These are phyloP conservation scores for Fusarium kyushuense DNA, from an alignment of 2,329 filamentous ascomycete species.

Conservation along the genomic window DNA sequence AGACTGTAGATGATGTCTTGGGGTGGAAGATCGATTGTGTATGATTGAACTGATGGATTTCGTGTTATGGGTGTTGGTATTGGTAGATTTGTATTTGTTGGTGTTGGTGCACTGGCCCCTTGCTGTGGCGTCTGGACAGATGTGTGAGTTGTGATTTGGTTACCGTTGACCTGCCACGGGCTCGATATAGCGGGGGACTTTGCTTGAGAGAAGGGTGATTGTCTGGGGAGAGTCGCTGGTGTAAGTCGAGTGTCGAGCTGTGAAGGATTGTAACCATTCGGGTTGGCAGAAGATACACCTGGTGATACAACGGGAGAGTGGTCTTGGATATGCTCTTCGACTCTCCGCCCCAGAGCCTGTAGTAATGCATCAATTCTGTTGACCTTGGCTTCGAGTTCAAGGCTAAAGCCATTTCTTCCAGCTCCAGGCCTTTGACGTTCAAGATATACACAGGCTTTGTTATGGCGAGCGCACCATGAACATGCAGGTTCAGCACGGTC, in stretches of 20 bases:
- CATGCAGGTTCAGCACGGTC: constrained; percentile 71
- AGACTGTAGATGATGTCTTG: constrained; percentile 71
- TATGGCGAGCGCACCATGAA: constrained; percentile 77
- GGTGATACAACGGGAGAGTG: constrained; percentile 39
- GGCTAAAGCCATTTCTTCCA: constrained; percentile 70
- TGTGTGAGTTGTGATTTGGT: constrained; percentile 41
- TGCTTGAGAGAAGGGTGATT: constrained; percentile 45
- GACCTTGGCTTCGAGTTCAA: constrained; percentile 69
- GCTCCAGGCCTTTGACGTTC: constrained; percentile 78
- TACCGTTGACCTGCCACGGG: constrained; percentile 49
- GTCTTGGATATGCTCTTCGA: constrained; percentile 58
- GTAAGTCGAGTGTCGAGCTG: constrained; percentile 48
- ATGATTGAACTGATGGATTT: constrained; percentile 50
- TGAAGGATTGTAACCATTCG: constrained; percentile 51
- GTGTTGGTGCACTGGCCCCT: constrained; percentile 1
- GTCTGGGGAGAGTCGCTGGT: constrained; percentile 35
- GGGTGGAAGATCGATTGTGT: constrained; percentile 65
- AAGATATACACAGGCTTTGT: constrained; percentile 74
- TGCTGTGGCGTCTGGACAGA: constrained; percentile 19
- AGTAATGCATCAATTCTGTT: constrained; percentile 64
- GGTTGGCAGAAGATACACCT: constrained; percentile 50
- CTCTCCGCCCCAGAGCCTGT: constrained; percentile 57
- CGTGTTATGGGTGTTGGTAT: constrained; percentile 27
- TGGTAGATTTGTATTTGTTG: neutral
- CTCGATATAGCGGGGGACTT: constrained; percentile 58